These are phyloP conservation scores for Acanthamoeba polyphaga DNA, from an alignment of 208 protist species.

Conservation along the genomic window DNA sequence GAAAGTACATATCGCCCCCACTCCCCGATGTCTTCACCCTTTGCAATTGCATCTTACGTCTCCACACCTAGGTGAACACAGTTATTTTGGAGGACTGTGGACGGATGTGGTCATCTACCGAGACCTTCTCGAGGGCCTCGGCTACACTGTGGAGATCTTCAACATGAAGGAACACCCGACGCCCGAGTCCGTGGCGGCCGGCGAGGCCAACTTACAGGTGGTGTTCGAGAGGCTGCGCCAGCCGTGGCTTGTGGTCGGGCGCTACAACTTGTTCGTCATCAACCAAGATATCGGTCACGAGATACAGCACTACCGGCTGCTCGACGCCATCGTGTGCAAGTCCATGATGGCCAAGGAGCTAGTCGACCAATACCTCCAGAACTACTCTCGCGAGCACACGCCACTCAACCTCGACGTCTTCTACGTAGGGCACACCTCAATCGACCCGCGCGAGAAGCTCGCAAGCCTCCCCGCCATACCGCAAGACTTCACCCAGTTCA, in stretches of 20 bases:
- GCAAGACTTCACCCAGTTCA: constrained; percentile 7
- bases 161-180: neutral
- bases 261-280: constrained; percentile 30
- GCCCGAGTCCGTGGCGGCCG: neutral
- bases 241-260: neutral
- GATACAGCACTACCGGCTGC: neutral
- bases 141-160: neutral
- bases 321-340: constrained; percentile 28
- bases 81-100: neutral
- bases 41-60: neutral
- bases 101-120: constrained; percentile 15
- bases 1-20: neutral
- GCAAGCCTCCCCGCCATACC: neutral
- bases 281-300: neutral
- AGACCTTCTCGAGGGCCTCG: neutral
- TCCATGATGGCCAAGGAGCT: neutral
- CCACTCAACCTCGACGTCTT: neutral
- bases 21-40: neutral
- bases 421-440: neutral
- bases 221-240: neutral
- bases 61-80: neutral
- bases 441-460: neutral
- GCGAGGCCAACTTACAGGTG: neutral
- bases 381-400: too few relatives aligned
- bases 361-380: neutral